Conservation (phyloP, 2,329 filamentous ascomycete species). For the Arthroderma sp. region DNA sequence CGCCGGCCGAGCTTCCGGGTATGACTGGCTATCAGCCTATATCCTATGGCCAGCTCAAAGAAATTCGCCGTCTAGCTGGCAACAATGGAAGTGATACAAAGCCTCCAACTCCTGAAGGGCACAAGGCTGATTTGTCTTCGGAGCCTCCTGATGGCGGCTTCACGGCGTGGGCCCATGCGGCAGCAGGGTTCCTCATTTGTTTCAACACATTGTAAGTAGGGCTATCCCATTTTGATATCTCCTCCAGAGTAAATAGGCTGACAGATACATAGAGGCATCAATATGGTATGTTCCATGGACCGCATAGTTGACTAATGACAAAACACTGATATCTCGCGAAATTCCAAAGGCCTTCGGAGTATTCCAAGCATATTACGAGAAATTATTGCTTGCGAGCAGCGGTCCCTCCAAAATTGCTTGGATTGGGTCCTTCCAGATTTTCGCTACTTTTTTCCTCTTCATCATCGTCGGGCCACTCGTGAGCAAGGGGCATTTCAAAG, state of each 20-base stretch:
- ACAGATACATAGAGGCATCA: slow-evolving; percentile 14
- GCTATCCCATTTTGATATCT: not conserved
- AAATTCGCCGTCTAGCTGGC: slow-evolving; percentile 4
- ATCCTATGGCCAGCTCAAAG: slow-evolving; percentile 7
- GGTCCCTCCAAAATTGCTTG: slow-evolving; percentile 25
- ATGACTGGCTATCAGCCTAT: slow-evolving; percentile 3
- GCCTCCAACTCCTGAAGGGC: not conserved
- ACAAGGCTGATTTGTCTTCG: slow-evolving; percentile 1
- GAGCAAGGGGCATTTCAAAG: slow-evolving; percentile 27
- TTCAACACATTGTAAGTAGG: slow-evolving; percentile 21
- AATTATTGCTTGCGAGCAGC: slow-evolving; percentile 13
- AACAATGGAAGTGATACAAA: not conserved
- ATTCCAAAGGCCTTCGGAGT: slow-evolving; percentile 23
- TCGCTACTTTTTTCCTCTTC: slow-evolving; percentile 28
- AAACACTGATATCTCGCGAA: not conserved
- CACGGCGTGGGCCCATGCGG: slow-evolving; percentile 21
- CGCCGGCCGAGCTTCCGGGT: slow-evolving; percentile 6
- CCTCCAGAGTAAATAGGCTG: too few relatives aligned
- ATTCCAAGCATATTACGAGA: slow-evolving; percentile 31
- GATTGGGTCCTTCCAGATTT: slow-evolving; percentile 31
- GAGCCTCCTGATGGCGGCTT: slow-evolving; percentile 19
- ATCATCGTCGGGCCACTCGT: slow-evolving; percentile 23
- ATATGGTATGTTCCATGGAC: slow-evolving; percentile 16
- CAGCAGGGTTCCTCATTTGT: slow-evolving; percentile 16
- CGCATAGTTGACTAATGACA: not conserved